Evolutionary conservation across 805 yeast species (phyloP).

Genomic region (Lachancea thermotolerans): DNA sequence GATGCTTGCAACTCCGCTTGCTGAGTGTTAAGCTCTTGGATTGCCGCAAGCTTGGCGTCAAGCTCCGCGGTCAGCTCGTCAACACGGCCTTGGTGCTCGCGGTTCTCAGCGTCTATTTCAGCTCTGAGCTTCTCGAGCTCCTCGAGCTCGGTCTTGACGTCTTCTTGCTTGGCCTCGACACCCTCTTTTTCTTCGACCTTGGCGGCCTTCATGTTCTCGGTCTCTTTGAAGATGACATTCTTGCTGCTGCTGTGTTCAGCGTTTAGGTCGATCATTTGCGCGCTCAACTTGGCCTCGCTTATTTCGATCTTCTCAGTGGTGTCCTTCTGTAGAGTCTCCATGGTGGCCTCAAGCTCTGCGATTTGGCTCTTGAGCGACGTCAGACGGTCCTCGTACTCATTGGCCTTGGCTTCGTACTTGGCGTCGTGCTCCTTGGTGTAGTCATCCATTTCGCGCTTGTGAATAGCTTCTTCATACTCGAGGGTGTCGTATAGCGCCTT

Average conservation of each 20-base stretch:
- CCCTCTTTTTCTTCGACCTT: slow-evolving; percentile 22
- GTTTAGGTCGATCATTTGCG: slow-evolving; percentile 19
- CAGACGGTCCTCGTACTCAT: slow-evolving; percentile 18
- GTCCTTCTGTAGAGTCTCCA: slow-evolving; percentile 20
- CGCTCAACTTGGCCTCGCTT: slow-evolving; percentile 19
- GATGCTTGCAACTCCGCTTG: slow-evolving; percentile 16
- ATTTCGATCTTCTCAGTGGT: slow-evolving; percentile 21
- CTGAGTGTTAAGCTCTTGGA: slow-evolving; percentile 18
- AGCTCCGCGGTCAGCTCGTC: slow-evolving; percentile 20
- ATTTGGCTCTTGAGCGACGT: slow-evolving; percentile 18
- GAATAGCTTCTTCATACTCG: slow-evolving; percentile 18
- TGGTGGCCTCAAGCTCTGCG: slow-evolving; percentile 15
- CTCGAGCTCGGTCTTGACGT: slow-evolving; percentile 25
- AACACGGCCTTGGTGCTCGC: slow-evolving; percentile 17
- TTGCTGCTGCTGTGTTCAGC: slow-evolving; percentile 18
- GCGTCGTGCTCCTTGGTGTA: slow-evolving; percentile 11
- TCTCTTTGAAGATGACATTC: slow-evolving; percentile 21
- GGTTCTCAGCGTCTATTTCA: slow-evolving; percentile 15
- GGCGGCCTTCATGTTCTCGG: slow-evolving; percentile 22
- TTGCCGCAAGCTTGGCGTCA: slow-evolving; percentile 25
- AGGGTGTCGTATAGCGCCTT: slow-evolving; percentile 27
- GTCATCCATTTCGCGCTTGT: slow-evolving; percentile 16
- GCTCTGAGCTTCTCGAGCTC: slow-evolving; percentile 18
- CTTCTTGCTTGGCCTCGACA: slow-evolving; percentile 15
- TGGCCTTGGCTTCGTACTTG: slow-evolving; percentile 17